Base-by-base conservation (phyloP, 176 grass and related monocot genomes). In the Dactylis glomerata region DNA sequence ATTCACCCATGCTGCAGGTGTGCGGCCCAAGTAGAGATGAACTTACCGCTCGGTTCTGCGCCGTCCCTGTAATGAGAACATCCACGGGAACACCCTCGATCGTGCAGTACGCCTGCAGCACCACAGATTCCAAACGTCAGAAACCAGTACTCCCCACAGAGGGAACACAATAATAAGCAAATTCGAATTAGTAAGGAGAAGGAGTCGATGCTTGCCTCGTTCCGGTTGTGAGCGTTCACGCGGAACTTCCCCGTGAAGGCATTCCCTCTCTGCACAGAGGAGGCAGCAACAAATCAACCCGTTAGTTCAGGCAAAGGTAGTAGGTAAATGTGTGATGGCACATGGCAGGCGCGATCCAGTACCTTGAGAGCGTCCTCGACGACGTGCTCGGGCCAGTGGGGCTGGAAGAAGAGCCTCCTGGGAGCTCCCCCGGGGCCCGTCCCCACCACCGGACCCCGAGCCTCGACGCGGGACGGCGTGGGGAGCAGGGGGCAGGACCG, bases 31-130 rank as follows among this genome's bases (percentile, higher is more conserved):
- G 46, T 11, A 76, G 37, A 45, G 26, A 1, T 32, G 26, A 73
- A 76, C 79, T 24, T 90, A 99, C 96, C 83, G 96, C 96, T 92
- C 96, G 83, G 89, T 99, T 99, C 73, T 99, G 96, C 0, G 93
- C 91, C 46, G 85, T 34, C 56, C 93, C 96, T 16, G 86, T 92
- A 62, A 99, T 89, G 68, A 99, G 89, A 96, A 99, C 22, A 76
- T 99, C 96, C 55, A 94, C 73, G 0, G 81, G 86, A 9, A 99
- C 61, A n/a, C 93, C 93, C 42, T 94, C 81, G 74, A 99, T 87
- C 6, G 93, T 99, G 84, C 96, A 96, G 83, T 99, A 99, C 2
- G 96, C 96, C 96, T 98, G 77, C 68, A 95, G 85, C 79, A 87
- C 4, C 28, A 76, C 65, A 84, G 3, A 86, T 32, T 37, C 33